phyloP scores from a whole-genome alignment of 2,329 filamentous ascomycete genomes.

The Fusarium luffae region DNA sequence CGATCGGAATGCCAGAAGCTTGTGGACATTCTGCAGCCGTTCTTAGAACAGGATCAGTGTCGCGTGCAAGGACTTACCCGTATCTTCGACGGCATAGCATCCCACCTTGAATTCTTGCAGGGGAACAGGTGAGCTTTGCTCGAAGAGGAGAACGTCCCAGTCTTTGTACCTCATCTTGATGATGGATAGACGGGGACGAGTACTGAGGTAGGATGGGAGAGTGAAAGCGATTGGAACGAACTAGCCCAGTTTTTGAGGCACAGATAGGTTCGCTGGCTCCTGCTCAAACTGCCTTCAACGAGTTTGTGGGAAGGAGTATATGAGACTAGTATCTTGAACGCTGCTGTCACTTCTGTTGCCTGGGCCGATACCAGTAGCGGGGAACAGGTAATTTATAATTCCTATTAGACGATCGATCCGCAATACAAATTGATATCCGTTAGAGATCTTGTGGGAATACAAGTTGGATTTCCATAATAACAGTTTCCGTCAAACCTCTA shows the following conservation, averaged over 20 bases:
- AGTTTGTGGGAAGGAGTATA: constrained; percentile 20
- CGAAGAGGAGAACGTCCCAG: constrained; percentile 88
- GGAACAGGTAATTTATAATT: neutral
- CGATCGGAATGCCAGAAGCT: constrained; percentile 67
- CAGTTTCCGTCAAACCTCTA: neutral
- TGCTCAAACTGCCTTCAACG: neutral
- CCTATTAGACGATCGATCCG: neutral
- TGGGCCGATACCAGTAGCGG: neutral
- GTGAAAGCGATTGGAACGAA: neutral
- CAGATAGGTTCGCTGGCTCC: neutral
- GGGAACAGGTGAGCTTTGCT: constrained; percentile 72
- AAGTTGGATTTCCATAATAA: neutral
- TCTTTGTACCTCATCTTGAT: constrained; percentile 80
- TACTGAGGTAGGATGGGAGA: neutral
- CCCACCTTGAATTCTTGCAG: constrained; percentile 84
- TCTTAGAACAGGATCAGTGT: neutral
- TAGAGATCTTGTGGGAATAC: neutral
- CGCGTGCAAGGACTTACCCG: constrained; percentile 49
- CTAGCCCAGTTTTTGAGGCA: neutral
- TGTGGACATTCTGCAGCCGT: constrained; percentile 60
- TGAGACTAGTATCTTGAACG: neutral
- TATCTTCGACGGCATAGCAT: constrained; percentile 74
- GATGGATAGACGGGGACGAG: constrained; percentile 34
- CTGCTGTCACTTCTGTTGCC: neutral
- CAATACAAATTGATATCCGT: neutral